Conservation (phyloP, 2,329 filamentous ascomycete genomes). For the Colletotrichum phormii region DNA sequence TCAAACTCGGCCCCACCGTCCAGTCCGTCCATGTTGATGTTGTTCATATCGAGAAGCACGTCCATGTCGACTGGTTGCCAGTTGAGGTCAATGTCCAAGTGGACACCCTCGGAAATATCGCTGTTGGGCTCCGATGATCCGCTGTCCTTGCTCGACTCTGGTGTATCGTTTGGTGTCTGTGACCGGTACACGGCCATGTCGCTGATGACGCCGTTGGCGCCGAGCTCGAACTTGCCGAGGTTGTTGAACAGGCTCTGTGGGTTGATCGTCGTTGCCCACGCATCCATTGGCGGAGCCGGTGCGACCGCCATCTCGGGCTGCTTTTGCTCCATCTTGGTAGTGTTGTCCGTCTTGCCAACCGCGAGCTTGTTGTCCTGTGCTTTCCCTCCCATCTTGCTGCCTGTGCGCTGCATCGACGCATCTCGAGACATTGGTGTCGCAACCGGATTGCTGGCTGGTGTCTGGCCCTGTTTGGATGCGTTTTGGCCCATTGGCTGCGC, state of each 20-base stretch:
- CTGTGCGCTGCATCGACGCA: conserved; percentile 62
- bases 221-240: conserved; percentile 53
- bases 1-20: conserved; percentile 39
- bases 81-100: conserved; percentile 64
- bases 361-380: conserved; percentile 48
- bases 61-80: conserved; percentile 64
- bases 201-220: conserved; percentile 60
- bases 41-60: conserved; percentile 56
- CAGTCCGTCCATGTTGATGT: conserved; percentile 45
- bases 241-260: conserved; percentile 54
- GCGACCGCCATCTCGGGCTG: conserved; percentile 42
- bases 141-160: conserved; percentile 72
- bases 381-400: conserved; percentile 57
- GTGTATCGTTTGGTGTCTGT: conserved; percentile 72
- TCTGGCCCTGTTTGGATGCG: conserved; percentile 61
- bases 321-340: conserved; percentile 43
- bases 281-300: conserved; percentile 37
- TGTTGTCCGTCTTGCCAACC: conserved; percentile 43
- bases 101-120: conserved; percentile 67
- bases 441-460: conserved; percentile 53
- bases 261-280: conserved; percentile 56
- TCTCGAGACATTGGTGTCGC: conserved; percentile 64
- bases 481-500: conserved; percentile 54
- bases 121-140: conserved; percentile 70
- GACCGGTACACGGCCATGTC: conserved; percentile 66